Evolutionary conservation across 2,329 filamentous ascomycete species (phyloP), one percentile per base, ranked within the genome.

Genomic region (Aspergillus chevalieri): DNA sequence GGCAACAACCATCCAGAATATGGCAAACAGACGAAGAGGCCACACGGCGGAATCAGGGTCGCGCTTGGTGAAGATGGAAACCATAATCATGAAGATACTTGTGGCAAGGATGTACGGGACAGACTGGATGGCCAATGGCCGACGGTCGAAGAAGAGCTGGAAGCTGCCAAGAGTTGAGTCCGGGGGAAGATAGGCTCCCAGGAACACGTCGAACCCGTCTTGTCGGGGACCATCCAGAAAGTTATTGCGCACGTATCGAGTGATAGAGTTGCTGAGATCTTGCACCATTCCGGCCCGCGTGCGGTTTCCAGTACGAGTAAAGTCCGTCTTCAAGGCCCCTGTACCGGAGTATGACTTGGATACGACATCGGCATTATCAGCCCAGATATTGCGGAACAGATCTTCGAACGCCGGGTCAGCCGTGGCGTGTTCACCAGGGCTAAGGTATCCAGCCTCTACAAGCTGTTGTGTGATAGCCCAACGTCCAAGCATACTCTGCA

Each of bases 371-470:
- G 94, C 93, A 63, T 98, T 98, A 72, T 98, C 93, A 26, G 93
- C 93, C 93, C 93, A 98, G 14, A 97, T 78, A 70, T 97, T 97
- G 58, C 93, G 89, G 81, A 97, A 98, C 51, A 97, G 75, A 60
- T 86, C 78, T 69, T 96, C 91, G 66, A 98, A 98, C 1, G 79
- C 81, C 10, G 79, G 74, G 63, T 96, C 89, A 60, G 90, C 87
- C 50, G 84, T 83, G 59, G 93, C 91, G 19, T 80, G 84, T 62
- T 92, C 82, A 48, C 90, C 90, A 22, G 82, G 80, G 47, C 81
- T 72, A 60, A 97, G 80, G 46, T 96, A 74, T 33, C 91, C 91
- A 3, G 89, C 74, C 60, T 97, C 92, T 55, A 85, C 81, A 50
- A 98, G 83, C 76, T 95, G 93, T 56, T 90, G 85, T 53, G 91